Percentiles rank a stretch among this genome's conserved stretches.
phyloP scores from a whole-genome alignment of 164 flowering plant species.

The Protea cynaroides region DNA sequence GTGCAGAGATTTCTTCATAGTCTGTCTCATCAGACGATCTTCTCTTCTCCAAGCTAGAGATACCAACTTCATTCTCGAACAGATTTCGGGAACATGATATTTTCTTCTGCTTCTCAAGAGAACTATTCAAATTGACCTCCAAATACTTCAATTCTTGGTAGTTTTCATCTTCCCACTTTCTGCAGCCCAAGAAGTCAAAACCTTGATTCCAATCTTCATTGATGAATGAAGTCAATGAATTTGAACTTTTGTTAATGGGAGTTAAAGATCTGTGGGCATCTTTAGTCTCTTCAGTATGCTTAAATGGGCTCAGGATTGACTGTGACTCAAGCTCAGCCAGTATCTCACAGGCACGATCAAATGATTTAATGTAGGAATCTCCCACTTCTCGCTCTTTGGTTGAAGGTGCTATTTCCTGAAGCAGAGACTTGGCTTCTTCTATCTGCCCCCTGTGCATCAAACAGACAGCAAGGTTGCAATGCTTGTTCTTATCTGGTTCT shows the following conservation, averaged over 20 bases:
- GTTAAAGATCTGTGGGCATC: constrained; percentile 9
- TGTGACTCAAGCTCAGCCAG: constrained; percentile 44
- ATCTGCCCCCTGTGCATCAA: constrained; percentile 59
- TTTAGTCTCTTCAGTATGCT: constrained; percentile 4
- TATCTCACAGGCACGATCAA: constrained; percentile 57
- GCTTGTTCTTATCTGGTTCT: constrained; percentile 75
- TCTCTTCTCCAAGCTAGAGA: background rate
- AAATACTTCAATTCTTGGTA: constrained; percentile 1
- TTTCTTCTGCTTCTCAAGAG: background rate
- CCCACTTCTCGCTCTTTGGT: constrained; percentile 22
- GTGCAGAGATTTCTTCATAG: background rate
- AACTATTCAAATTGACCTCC: constrained; percentile 4
- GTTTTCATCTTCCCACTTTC: constrained; percentile 1
- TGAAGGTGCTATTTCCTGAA: constrained; percentile 37
- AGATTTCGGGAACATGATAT: background rate
- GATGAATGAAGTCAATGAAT: constrained; percentile 4
- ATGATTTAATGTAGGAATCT: constrained; percentile 62
- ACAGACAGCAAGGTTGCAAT: constrained; percentile 86
- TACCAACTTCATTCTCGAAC: background rate
- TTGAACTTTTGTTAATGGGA: constrained; percentile 5
- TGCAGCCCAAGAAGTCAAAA: background rate
- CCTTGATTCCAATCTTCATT: constrained; percentile 9
- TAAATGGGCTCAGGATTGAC: constrained; percentile 4
- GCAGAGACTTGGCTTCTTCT: constrained; percentile 60
- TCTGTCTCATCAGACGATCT: background rate